Base-by-base conservation (phyloP, 1,284 basidiomycete genomes). In the Uromyces viciae-fabae region DNA sequence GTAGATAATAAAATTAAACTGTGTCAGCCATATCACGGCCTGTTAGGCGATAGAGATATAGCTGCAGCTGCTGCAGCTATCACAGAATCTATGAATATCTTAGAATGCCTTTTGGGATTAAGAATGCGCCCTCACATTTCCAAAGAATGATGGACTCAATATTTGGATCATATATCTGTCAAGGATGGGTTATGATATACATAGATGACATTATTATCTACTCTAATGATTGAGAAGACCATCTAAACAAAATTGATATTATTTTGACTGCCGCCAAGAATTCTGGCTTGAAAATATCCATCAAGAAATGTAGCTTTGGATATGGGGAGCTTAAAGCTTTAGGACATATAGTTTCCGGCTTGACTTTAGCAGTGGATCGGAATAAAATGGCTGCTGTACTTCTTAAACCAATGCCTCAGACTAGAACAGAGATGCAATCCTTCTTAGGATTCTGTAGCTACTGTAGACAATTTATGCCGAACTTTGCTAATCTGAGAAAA, bases 371-470 rank as follows among this genome's bases (percentile, higher is more conserved):
- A 7, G 28, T 54, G 4, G 52, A 54, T 54, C 52, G 28, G 15
- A 54, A 54, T 19, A 54, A 19, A 54, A 25, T 54, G 15, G 52
- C 52, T 19, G 52, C 52, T 5, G 52, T 54, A 4, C 3, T 54
- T 19, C 52, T 54, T 4, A 54, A 54, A 54, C 5, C 52, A 5
- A 40, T 40, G 0, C 88, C 88, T 0, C 82, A 71, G 0, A 83
- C 78, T 40, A 69, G 22, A 3, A 40, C 36, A 4, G 42, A 46
- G 36, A 54, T 54, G 52, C 52, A 54, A 19, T 54, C 52, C 4
- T 54, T 54, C 28, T 25, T 54, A 5, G 52, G 52, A 5, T 54
- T 54, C 17, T 54, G 4, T 17, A 54, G 52, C 28, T 54, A 54
- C 28, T 54, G 28, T 19, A 54, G 52, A 19, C n/a, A 31, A 7